Percentiles rank a stretch among this genome's conserved stretches.
These are phyloP conservation scores for Pyracantha coccinea DNA, from an alignment of 331 rosid genomes.

Conservation along the genomic window DNA sequence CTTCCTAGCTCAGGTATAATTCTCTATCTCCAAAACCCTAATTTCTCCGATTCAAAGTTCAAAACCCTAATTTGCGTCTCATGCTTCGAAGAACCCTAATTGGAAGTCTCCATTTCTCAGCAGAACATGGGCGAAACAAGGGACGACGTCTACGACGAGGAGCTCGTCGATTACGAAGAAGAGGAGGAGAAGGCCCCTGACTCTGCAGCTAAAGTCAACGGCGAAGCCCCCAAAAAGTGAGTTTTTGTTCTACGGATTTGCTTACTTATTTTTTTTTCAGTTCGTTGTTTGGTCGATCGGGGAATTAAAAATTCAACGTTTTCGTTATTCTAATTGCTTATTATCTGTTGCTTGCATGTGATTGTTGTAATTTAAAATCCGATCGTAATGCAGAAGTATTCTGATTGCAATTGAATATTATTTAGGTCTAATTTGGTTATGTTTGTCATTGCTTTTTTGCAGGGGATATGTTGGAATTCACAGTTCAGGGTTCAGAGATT, in stretches of 20 bases:
- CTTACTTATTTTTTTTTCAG: not conserved
- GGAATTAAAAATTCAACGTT: not conserved
- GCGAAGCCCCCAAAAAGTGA: conserved; percentile 93
- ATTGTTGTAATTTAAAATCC: not conserved
- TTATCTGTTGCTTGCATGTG: not conserved
- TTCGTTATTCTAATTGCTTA: not conserved
- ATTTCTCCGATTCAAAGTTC: not conserved
- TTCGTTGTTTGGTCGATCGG: not conserved
- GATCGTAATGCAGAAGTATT: not conserved
- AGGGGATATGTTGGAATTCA: conserved; percentile 99
- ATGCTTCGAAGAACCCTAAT: not conserved
- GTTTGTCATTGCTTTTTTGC: not conserved
- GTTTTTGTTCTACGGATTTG: not conserved
- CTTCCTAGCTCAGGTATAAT: conserved; percentile 33
- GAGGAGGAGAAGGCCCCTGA: conserved; percentile 94
- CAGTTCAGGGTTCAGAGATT: conserved; percentile 99
- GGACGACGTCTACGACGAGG: conserved; percentile 94
- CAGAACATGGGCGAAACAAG: conserved; percentile 84
- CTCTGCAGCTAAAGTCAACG: conserved; percentile 84
- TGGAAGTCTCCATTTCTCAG: not conserved
- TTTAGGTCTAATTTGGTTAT: not conserved
- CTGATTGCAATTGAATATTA: not conserved
- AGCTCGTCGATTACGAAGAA: conserved; percentile 96
- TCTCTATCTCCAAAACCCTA: conserved; percentile 32
- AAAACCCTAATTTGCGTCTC: conserved; percentile 16